Percentiles rank a stretch among this genome's conserved stretches.
Evolutionary conservation across 192 early-diverging fungal species (phyloP).

Genomic region (Coemansia sp.): DNA sequence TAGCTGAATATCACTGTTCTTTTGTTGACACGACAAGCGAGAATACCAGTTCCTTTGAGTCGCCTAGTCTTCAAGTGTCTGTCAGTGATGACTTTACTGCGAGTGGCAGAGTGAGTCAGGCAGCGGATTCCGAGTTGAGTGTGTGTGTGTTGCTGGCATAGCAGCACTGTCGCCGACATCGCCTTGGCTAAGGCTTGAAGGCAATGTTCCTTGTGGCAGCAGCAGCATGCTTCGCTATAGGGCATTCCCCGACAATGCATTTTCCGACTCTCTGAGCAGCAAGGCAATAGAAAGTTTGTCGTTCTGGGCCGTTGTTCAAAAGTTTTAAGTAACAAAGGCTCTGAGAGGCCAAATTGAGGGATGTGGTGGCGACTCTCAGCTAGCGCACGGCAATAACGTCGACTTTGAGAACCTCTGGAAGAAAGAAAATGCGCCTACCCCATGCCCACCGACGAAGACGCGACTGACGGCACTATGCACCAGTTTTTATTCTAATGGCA

Average conservation of each 20-base stretch:
- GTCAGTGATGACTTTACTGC: constrained; percentile 12
- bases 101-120: not conserved
- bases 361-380: not conserved
- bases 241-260: no score
- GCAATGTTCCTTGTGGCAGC: no score
- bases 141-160: no score
- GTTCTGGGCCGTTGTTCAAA: no score
- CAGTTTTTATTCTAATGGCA: constrained; percentile 92
- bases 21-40: constrained; percentile 14
- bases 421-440: constrained; percentile 54
- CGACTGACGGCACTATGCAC: constrained; percentile 54
- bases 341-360: not conserved
- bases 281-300: no score
- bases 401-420: constrained; percentile 49
- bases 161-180: no score
- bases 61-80: constrained; percentile 13
- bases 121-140: not conserved
- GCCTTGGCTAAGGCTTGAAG: no score
- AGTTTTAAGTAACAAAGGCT: no score
- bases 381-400: constrained; percentile 12
- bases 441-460: constrained; percentile 47
- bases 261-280: no score
- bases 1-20: no score
- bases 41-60: constrained; percentile 1
- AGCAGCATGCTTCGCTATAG: no score